Evolutionary conservation across 768 basidiomycete species (phyloP).

Genomic region (Pholiota molesta): DNA sequence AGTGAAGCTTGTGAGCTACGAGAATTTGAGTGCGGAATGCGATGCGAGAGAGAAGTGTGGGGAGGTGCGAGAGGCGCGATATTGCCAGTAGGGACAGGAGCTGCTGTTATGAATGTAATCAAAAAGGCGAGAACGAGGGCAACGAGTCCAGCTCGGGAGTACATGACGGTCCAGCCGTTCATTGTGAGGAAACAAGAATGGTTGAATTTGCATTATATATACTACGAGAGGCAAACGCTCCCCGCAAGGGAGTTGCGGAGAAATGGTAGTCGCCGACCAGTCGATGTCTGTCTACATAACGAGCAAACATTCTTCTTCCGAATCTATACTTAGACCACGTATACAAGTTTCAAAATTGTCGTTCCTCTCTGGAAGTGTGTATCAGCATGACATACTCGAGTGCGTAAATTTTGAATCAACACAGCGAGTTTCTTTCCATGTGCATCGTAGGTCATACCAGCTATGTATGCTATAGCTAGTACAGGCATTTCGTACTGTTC

Average conservation of each 20-base stretch:
- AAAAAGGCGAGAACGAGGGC: background rate
- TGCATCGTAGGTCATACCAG: no score
- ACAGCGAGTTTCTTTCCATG: background rate
- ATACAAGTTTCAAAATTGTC: background rate
- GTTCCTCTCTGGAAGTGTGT: background rate
- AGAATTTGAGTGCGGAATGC: background rate
- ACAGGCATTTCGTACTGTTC: no score
- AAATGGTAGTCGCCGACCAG: background rate
- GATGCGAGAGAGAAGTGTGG: background rate
- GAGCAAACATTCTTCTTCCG: background rate
- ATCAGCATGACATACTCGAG: background rate
- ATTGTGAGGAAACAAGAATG: background rate
- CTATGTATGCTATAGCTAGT: no score
- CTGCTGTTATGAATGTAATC: background rate
- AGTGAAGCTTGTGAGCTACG: background rate
- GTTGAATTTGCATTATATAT: background rate
- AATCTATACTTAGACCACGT: background rate
- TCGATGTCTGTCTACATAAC: background rate
- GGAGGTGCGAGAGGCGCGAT: background rate
- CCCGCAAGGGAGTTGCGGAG: background rate
- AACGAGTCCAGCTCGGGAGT: background rate
- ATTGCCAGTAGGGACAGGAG: background rate
- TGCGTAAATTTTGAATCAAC: background rate
- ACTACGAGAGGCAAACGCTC: no score
- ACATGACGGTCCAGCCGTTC: background rate